A percentile compares a stretch with the other conserved stretches of the same genome.
These are phyloP conservation scores for Aspergillus ustus DNA, from an alignment of 2,329 filamentous ascomycete genomes.

Conservation along the genomic window DNA sequence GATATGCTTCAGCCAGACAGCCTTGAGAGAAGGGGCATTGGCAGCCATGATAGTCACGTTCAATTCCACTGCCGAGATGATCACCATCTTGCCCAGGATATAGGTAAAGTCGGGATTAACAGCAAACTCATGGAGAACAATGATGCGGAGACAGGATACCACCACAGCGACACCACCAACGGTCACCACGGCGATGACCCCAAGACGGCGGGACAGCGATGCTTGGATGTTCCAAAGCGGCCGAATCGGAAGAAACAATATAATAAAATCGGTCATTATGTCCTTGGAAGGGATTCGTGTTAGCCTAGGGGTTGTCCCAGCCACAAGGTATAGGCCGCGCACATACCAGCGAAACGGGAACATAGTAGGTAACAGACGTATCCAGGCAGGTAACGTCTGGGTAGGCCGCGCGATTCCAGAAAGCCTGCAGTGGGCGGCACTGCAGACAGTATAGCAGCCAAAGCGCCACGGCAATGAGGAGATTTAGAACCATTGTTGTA, in stretches of 20 bases:
- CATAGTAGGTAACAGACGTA: slow-evolving; percentile 13
- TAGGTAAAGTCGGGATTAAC: slow-evolving; percentile 7
- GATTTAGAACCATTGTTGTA: neutral
- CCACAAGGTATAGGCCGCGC: neutral
- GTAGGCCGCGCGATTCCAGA: slow-evolving; percentile 5
- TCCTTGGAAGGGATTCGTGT: neutral
- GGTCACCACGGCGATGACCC: slow-evolving; percentile 12
- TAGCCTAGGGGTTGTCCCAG: no score
- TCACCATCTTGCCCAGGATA: slow-evolving; percentile 12
- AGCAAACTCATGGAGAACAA: slow-evolving; percentile 12
- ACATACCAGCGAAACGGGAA: slow-evolving; percentile 14
- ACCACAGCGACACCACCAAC: slow-evolving; percentile 10
- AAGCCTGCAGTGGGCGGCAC: slow-evolving; percentile 11
- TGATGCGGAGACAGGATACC: slow-evolving; percentile 15
- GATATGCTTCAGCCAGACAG: slow-evolving; percentile 9
- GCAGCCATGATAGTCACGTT: slow-evolving; percentile 12
- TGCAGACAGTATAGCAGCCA: slow-evolving; percentile 11
- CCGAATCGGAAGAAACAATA: slow-evolving; percentile 5
- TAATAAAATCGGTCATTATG: slow-evolving; percentile 11
- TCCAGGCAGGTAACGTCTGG: slow-evolving; percentile 5
- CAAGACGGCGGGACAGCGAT: slow-evolving; percentile 1
- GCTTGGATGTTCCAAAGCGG: slow-evolving; percentile 16
- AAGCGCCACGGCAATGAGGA: neutral
- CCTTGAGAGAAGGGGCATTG: slow-evolving; percentile 9
- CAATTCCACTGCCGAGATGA: slow-evolving; percentile 10